Conservation (phyloP, 1,284 basidiomycete genomes). For the Rhodotorula sp. region DNA sequence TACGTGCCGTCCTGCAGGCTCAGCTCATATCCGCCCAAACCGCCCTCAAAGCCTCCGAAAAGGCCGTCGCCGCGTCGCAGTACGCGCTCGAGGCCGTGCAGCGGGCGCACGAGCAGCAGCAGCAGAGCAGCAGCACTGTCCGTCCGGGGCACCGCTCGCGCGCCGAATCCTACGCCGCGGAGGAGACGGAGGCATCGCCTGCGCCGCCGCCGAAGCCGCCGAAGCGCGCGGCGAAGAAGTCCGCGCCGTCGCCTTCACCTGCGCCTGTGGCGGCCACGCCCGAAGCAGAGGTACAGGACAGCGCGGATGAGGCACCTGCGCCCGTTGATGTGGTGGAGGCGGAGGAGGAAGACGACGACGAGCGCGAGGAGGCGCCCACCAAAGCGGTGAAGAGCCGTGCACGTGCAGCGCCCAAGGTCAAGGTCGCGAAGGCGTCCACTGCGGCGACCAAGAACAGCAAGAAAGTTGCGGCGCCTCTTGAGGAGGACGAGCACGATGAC, state of each 20-base stretch:
- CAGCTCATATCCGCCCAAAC: conserved; percentile 25
- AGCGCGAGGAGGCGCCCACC: conserved; percentile 10
- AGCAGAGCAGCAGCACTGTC: conserved; percentile 19
- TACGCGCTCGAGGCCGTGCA: conserved; percentile 7
- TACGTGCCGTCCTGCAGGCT: neutral
- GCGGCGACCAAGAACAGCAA: neutral
- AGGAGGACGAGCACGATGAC: neutral
- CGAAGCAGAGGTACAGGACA: neutral
- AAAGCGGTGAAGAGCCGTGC: conserved; percentile 17
- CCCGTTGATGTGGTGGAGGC: neutral
- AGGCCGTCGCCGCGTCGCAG: conserved; percentile 6
- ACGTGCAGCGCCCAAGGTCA: neutral
- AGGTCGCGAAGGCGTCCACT: neutral
- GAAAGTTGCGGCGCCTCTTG: neutral
- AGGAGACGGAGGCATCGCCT: neutral
- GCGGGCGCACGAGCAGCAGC: neutral
- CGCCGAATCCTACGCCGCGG: neutral
- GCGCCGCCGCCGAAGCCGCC: conserved; percentile 3
- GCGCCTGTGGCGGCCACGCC: neutral
- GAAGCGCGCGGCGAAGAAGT: conserved; percentile 4
- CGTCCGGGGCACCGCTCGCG: neutral
- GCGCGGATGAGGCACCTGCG: neutral
- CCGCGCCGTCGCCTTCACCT: neutral
- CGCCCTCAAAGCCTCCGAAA: conserved; percentile 24
- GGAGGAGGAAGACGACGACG: conserved; percentile 5